Base-by-base conservation (phyloP, 495 filamentous ascomycete genomes). In the Amphirosellinia nigrospora region DNA sequence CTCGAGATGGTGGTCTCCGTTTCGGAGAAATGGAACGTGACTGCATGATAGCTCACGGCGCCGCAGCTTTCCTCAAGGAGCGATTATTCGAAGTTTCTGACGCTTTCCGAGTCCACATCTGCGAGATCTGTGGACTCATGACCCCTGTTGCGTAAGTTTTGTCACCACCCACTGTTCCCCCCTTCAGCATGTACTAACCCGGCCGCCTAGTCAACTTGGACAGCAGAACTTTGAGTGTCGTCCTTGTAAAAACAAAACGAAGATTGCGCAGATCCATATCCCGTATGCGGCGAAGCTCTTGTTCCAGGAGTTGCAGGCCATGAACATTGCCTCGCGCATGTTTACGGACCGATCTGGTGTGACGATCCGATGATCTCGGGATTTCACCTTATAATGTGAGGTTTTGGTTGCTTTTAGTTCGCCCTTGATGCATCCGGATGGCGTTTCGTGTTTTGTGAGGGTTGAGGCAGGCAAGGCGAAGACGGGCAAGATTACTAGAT, bases 21-120 rank as follows among this genome's bases (percentile, higher is more conserved):
- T 99, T 99, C 87, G 96, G 96, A 89, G 96, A 99, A 86, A 99
- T 99, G 96, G 96, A 99, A 82, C 94, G 96, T 80, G 96, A 99
- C 88, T 99, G 96, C 83, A 98, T 99, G 96, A 98, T 99, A 81
- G 92, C 96, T 36, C 96, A 99, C 81, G 96, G 96, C 77, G 96
- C 96, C 34, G 94, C 92, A 71, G 89, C 94, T 5, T 98, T 99
- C 88, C 84, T 99, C 79, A 98, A 98, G 84, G 96, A 99, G 86
- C 86, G 95, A 71, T 83, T 99, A 71, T 98, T 99, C 73, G 94
- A 98, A 79, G 96, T 98, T 52, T 94, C 91, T 68, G 96, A 99
- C 82, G 94, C 96, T n/a, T 98, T 97, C 88, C 86, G 94, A 73
- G 96, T 99, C 63, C 96, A 99, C 79, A 91, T 99, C 70, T 99